Conservation (phyloP, 306 rosid species). For the Comarum palustre region DNA sequence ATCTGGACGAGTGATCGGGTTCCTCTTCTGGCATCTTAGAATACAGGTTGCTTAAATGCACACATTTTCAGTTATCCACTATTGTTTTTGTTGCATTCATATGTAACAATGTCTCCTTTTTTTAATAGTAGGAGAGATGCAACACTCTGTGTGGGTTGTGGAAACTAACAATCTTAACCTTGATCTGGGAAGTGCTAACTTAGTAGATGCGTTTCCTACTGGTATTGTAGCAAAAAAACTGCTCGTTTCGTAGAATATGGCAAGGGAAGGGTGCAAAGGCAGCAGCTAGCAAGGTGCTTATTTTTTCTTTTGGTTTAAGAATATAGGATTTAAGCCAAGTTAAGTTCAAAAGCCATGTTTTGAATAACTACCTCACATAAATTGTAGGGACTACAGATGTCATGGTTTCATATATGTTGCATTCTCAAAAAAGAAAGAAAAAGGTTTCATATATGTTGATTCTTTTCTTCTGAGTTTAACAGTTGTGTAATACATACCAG, state of each 20-base stretch:
- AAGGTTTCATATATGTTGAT: background rate
- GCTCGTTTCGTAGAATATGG: conserved; percentile 85
- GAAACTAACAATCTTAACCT: conserved; percentile 59
- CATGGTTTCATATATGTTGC: background rate
- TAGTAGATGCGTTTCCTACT: conserved; percentile 53
- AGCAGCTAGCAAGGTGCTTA: conserved; percentile 78
- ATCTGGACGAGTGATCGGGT: conserved; percentile 91
- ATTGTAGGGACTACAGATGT: background rate
- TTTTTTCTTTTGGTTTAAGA: conserved; percentile 9
- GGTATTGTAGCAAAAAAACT: conserved; percentile 55
- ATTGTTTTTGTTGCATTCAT: background rate
- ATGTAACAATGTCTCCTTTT: conserved; percentile 24
- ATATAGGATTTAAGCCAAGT: too few relatives aligned
- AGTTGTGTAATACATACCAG: conserved; percentile 43
- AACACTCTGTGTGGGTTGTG: conserved; percentile 90
- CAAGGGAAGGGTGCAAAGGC: conserved; percentile 92
- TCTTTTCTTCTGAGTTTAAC: conserved; percentile 28
- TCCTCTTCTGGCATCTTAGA: conserved; percentile 93
- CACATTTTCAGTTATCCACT: conserved; percentile 8
- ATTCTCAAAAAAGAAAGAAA: too few relatives aligned
- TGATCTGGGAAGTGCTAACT: conserved; percentile 43
- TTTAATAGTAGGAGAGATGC: conserved; percentile 96
- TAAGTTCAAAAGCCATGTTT: background rate
- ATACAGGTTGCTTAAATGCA: conserved; percentile 52
- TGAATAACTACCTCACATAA: background rate